phyloP scores from a whole-genome alignment of 805 yeast species.

The Scheffersomyces ergatensis region DNA sequence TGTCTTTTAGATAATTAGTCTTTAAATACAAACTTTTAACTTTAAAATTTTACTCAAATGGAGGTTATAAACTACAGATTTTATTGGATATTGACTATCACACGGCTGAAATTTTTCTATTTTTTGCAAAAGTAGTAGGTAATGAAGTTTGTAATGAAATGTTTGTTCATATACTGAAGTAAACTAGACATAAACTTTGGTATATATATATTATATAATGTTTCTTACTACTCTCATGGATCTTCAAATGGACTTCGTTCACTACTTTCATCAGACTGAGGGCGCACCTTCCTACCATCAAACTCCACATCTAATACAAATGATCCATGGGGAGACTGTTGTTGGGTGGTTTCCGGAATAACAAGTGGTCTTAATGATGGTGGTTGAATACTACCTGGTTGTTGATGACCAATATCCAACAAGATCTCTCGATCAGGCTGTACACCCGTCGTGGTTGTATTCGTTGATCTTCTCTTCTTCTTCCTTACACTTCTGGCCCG shows the following conservation, averaged over 20 bases:
- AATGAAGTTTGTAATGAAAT: too few species aligned
- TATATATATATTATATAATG: too few species aligned
- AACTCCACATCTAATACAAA: slow-evolving; percentile 32
- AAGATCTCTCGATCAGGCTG: slow-evolving; percentile 12
- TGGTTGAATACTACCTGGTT: neutral
- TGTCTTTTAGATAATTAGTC: too few species aligned
- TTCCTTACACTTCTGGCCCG: slow-evolving; percentile 36
- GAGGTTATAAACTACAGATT: too few species aligned
- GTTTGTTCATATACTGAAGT: too few species aligned
- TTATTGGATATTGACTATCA: too few species aligned
- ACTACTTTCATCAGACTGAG: slow-evolving; percentile 11
- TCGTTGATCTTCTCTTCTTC: slow-evolving; percentile 3
- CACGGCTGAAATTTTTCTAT: too few species aligned
- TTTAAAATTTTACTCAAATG: too few species aligned
- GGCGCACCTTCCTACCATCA: slow-evolving; percentile 11
- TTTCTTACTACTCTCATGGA: slow-evolving; percentile 7
- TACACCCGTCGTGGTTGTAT: neutral
- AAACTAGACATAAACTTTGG: too few species aligned
- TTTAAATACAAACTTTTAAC: too few species aligned
- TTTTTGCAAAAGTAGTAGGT: too few species aligned
- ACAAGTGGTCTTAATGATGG: neutral
- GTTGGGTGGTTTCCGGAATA: neutral
- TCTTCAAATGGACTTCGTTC: slow-evolving; percentile 31
- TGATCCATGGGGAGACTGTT: slow-evolving; percentile 14
- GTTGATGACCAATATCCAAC: slow-evolving; percentile 6